Evolutionary conservation across 768 basidiomycete species (phyloP).

Genomic region (Mycena galericulata): DNA sequence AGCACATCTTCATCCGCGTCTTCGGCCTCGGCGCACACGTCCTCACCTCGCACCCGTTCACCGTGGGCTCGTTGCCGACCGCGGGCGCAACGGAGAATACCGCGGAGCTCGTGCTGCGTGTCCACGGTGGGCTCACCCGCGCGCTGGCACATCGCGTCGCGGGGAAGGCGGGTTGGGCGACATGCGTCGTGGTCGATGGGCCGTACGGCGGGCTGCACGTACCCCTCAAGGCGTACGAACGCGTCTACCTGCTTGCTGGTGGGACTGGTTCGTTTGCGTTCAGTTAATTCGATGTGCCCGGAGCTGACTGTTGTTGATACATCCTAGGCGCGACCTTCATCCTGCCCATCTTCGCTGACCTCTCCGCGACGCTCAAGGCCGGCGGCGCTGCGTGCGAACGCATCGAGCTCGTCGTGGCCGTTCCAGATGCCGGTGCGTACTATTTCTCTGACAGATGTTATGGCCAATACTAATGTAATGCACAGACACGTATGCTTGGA

Average conservation of each 20-base stretch:
- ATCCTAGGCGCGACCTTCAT: slow-evolving; percentile 40
- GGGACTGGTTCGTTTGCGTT: slow-evolving; percentile 43
- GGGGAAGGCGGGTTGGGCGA: slow-evolving; percentile 26
- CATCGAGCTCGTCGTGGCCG: slow-evolving; percentile 41
- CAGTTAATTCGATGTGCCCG: not conserved
- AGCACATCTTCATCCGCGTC: slow-evolving; percentile 43
- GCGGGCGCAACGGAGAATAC: slow-evolving; percentile 22
- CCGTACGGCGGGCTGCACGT: slow-evolving; percentile 45
- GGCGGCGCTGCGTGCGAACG: slow-evolving; percentile 32
- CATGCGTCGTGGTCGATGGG: slow-evolving; percentile 42
- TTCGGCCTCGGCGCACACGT: slow-evolving; percentile 37
- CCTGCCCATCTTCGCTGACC: slow-evolving; percentile 43
- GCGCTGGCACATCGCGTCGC: slow-evolving; percentile 32
- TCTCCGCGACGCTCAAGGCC: slow-evolving; percentile 30
- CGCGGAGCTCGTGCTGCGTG: slow-evolving; percentile 41
- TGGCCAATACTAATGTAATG: not conserved
- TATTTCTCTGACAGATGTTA: not conserved
- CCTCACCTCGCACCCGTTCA: slow-evolving; percentile 50
- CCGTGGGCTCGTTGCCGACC: slow-evolving; percentile 42
- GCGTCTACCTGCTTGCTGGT: slow-evolving; percentile 46
- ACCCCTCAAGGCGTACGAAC: slow-evolving; percentile 41
- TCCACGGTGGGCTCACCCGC: slow-evolving; percentile 45
- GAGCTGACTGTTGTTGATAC: not conserved
- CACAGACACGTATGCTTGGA: slow-evolving; percentile 38
- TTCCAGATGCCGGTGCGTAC: slow-evolving; percentile 34